phyloP scores from a whole-genome alignment of 1,284 basidiomycete species.

The Ceratobasidium sp. region DNA sequence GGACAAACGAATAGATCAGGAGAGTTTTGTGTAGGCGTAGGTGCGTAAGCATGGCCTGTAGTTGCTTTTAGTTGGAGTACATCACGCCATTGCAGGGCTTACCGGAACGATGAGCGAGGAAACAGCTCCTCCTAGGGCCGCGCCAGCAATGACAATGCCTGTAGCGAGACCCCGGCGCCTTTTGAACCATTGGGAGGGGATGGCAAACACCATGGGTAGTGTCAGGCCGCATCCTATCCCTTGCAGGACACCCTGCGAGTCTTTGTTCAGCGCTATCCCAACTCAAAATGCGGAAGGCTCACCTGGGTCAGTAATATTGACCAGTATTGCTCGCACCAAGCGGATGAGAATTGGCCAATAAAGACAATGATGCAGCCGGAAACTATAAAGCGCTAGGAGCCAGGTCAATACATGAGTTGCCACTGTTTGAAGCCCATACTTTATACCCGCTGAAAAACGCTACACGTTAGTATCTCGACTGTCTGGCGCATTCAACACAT shows the following conservation, averaged over 20 bases:
- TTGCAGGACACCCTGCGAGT: slow-evolving; percentile 29
- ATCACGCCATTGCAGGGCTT: neutral
- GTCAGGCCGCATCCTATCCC: slow-evolving; percentile 19
- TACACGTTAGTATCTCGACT: neutral
- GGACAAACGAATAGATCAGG: slow-evolving; percentile 42
- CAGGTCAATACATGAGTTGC: neutral
- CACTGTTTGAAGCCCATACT: neutral
- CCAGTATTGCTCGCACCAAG: slow-evolving; percentile 44
- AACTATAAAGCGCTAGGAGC: slow-evolving; percentile 39
- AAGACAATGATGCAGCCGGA: slow-evolving; percentile 42
- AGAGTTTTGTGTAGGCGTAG: slow-evolving; percentile 42
- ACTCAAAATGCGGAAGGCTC: slow-evolving; percentile 39
- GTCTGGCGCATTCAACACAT: slow-evolving; percentile 1
- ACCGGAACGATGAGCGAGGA: slow-evolving; percentile 18
- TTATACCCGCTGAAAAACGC: slow-evolving; percentile 19
- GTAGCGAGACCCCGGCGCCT: slow-evolving; percentile 43
- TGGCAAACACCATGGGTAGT: slow-evolving; percentile 36
- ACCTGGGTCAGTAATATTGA: slow-evolving; percentile 45
- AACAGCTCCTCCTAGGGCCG: slow-evolving; percentile 40
- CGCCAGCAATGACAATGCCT: slow-evolving; percentile 44
- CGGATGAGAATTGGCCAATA: slow-evolving; percentile 39
- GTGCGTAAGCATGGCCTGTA: slow-evolving; percentile 40
- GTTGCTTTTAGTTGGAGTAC: neutral
- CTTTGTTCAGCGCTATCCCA: slow-evolving; percentile 41
- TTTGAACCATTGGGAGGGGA: slow-evolving; percentile 45